Conservation (phyloP, 1,284 basidiomycete species). For the Cutaneotrichosporon curvatum region DNA sequence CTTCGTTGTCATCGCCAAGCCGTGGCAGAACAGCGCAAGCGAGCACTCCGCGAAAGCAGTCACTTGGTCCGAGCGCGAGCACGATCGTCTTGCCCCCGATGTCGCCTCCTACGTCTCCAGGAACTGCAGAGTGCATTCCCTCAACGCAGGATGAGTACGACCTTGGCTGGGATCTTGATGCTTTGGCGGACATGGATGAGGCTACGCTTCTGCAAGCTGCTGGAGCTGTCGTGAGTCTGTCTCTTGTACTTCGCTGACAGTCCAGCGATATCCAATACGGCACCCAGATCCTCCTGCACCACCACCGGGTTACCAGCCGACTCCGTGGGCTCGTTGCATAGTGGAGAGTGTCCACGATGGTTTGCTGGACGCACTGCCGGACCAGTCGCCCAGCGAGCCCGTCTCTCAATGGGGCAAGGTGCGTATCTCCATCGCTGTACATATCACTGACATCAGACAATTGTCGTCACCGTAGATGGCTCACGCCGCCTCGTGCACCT, state of each 20-base stretch:
- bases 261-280: slow-evolving; percentile 30
- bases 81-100: neutral
- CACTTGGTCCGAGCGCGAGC: neutral
- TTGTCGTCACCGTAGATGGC: slow-evolving; percentile 19
- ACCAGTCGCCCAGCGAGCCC: neutral
- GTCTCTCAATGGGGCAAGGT: slow-evolving; percentile 25
- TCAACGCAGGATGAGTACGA: slow-evolving; percentile 19
- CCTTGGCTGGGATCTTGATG: slow-evolving; percentile 35
- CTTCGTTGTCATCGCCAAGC: no score
- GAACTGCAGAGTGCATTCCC: neutral
- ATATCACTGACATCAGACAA: slow-evolving; percentile 18
- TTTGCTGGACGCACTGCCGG: slow-evolving; percentile 5
- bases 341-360: slow-evolving; percentile 28
- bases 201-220: slow-evolving; percentile 15
- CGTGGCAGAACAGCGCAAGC: no score
- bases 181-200: slow-evolving; percentile 30
- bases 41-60: no score
- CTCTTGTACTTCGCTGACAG: slow-evolving; percentile 2
- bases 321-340: slow-evolving; percentile 32
- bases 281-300: slow-evolving; percentile 31
- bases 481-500: slow-evolving; percentile 30
- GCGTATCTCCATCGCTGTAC: neutral
- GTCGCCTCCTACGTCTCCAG: neutral
- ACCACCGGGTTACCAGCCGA: slow-evolving; percentile 24
- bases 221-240: slow-evolving; percentile 11